Conservation (phyloP, 306 rosid genomes). For the Amphicarpaea edgeworthii region DNA sequence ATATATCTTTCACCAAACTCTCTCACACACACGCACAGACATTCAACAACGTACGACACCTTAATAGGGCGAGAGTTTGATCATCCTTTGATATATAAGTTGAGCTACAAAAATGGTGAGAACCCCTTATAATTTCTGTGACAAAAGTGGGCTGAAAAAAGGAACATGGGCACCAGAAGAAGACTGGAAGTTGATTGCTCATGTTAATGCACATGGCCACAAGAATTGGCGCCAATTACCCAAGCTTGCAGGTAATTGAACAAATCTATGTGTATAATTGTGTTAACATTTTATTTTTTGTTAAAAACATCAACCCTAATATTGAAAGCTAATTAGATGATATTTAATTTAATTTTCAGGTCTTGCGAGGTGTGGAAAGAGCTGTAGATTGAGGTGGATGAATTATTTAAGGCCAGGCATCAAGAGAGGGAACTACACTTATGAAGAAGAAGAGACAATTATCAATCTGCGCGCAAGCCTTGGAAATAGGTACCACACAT, state of each 20-base stretch:
- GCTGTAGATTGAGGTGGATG: slow-evolving; percentile 49
- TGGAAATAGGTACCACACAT: slow-evolving; percentile 33
- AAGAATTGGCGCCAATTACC: slow-evolving; percentile 86
- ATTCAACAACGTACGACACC: too few species aligned
- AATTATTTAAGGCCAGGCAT: slow-evolving; percentile 43
- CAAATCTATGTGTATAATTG: background rate
- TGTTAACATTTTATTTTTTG: too few species aligned
- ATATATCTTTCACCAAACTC: background rate
- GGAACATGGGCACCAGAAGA: slow-evolving; percentile 82
- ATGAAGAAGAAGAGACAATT: slow-evolving; percentile 25
- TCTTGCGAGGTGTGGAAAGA: slow-evolving; percentile 51
- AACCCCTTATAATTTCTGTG: slow-evolving; percentile 62
- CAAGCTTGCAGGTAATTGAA: slow-evolving; percentile 64
- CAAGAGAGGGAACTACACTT: slow-evolving; percentile 34
- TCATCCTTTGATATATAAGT: background rate
- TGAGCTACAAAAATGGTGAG: slow-evolving; percentile 54
- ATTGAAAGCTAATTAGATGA: too few species aligned
- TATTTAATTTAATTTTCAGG: too few species aligned
- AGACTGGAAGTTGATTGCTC: slow-evolving; percentile 64
- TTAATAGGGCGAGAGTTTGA: background rate
- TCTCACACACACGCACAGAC: background rate
- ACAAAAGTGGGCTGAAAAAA: slow-evolving; percentile 63
- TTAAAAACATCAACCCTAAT: too few species aligned
- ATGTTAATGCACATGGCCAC: slow-evolving; percentile 61
- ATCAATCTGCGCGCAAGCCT: slow-evolving; percentile 15